phyloP scores from a whole-genome alignment of 352 stramenopile species.

The Aphanomyces invadans region DNA sequence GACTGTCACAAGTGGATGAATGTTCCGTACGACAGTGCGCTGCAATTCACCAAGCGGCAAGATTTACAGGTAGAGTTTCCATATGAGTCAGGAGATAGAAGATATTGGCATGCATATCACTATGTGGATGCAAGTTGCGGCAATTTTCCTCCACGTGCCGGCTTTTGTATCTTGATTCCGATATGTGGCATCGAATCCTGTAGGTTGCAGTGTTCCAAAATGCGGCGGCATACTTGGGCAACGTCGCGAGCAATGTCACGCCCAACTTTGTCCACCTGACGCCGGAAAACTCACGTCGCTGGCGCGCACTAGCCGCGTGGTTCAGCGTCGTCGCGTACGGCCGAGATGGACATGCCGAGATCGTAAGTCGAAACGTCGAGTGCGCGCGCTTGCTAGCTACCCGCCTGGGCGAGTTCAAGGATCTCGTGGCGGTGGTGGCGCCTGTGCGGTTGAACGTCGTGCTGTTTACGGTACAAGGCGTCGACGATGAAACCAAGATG shows the following conservation, averaged over 20 bases:
- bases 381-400: constrained; percentile 42
- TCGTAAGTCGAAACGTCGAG: constrained; percentile 5
- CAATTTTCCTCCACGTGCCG: no score
- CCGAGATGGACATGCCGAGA: constrained; percentile 30
- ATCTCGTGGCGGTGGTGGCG: constrained; percentile 29
- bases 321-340: constrained; percentile 60
- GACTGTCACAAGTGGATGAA: constrained; percentile 78
- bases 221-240: constrained; percentile 59
- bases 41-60: constrained; percentile 52
- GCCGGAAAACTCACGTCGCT: constrained; percentile 38
- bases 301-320: constrained; percentile 57
- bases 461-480: neutral
- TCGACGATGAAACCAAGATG: neutral
- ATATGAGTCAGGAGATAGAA: neutral
- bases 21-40: constrained; percentile 54
- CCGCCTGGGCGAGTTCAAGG: constrained; percentile 37
- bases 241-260: constrained; percentile 26
- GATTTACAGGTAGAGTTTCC: constrained; percentile 30
- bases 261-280: constrained; percentile 18
- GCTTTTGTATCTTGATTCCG: no score
- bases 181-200: neutral
- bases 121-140: no score
- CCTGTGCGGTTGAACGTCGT: constrained; percentile 12
- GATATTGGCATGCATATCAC: neutral
- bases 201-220: constrained; percentile 38